Evolutionary conservation across 2,329 filamentous ascomycete genomes (phyloP).

Genomic region (Stagonosporopsis chrysanthemi): DNA sequence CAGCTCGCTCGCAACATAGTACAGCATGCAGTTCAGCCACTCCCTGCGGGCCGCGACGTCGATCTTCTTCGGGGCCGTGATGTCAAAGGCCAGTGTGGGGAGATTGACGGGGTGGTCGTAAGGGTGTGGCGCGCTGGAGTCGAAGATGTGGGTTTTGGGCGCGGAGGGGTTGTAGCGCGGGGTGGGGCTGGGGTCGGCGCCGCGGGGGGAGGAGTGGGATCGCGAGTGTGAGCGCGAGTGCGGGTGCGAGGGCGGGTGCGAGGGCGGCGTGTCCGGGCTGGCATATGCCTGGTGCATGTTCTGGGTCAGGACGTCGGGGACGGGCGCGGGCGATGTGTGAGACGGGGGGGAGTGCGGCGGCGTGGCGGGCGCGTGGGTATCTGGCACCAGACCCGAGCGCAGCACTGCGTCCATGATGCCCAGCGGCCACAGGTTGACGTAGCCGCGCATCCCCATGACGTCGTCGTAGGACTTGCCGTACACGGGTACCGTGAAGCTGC

Average conservation of each 20-base stretch:
- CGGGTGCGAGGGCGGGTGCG: too few relatives aligned
- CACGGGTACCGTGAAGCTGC: constrained; percentile 37
- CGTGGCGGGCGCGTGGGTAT: constrained; percentile 22
- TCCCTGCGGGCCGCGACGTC: constrained; percentile 33
- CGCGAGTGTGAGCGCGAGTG: too few relatives aligned
- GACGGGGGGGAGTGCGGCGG: constrained; percentile 3
- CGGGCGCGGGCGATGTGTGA: constrained; percentile 1
- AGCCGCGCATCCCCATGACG: constrained; percentile 39
- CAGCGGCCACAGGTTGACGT: constrained; percentile 37
- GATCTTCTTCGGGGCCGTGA: constrained; percentile 22
- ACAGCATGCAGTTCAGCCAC: constrained; percentile 39
- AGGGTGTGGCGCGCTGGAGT: constrained; percentile 29
- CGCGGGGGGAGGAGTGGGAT: not conserved
- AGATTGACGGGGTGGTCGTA: constrained; percentile 25
- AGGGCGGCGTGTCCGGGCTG: too few relatives aligned
- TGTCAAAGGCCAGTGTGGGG: constrained; percentile 13
- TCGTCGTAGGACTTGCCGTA: constrained; percentile 33
- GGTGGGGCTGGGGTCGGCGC: not conserved
- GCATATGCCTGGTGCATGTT: constrained; percentile 7
- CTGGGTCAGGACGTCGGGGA: constrained; percentile 8
- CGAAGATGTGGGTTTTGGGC: constrained; percentile 28
- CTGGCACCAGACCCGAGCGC: constrained; percentile 34
- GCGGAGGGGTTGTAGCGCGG: not conserved
- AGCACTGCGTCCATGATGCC: constrained; percentile 39
- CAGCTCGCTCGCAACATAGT: constrained; percentile 33